Evolutionary conservation across 306 rosid species (phyloP), one percentile per base, ranked within the genome.

Genomic region (Glycine latifolia): DNA sequence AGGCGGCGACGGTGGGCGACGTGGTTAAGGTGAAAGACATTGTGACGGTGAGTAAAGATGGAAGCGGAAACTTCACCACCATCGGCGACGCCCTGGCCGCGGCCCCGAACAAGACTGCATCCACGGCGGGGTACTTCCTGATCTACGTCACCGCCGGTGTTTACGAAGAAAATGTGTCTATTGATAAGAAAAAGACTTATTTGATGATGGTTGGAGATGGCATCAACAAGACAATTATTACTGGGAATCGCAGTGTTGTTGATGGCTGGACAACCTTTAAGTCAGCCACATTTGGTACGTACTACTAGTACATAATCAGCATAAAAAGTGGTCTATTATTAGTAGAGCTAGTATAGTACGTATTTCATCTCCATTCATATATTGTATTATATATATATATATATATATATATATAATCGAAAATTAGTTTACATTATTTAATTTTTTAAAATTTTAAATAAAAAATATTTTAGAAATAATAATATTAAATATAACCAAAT

Each of bases 121-220:
- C 85, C 0, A n/a, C 80, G 0, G 65, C 17, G 0, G 94, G 91
- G 2, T 94, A 94, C 88, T 92, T 88, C 78, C 12, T 94, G 83
- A 89, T 94, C 75, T 94, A 89, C 15, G 95, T 94, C 7, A 72
- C 85, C 0, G 95, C 84, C 0, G 98, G 97, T 11, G 85, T 94
- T 59, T 94, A 92, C 9, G 92, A 94, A 59, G 97, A 94, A 81
- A 87, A 87, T 8, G 90, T 94, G 20, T 79, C 78, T 5, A 81
- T 94, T 58, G 86, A 81, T 17, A 94, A 90, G 86, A 89, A 86
- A 15, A 92, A 89, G 67, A 82, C 47, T 65, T 67, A 91, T 56
- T 48, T 92, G 82, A 89, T 94, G 98, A 89, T 94, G 86, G 79
- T 94, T 3, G 97, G 98, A 48, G 97, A 87, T 44, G 97, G 98